Base-by-base conservation (phyloP, 2,329 filamentous ascomycete species). In the Pseudogymnoascus destructans region DNA sequence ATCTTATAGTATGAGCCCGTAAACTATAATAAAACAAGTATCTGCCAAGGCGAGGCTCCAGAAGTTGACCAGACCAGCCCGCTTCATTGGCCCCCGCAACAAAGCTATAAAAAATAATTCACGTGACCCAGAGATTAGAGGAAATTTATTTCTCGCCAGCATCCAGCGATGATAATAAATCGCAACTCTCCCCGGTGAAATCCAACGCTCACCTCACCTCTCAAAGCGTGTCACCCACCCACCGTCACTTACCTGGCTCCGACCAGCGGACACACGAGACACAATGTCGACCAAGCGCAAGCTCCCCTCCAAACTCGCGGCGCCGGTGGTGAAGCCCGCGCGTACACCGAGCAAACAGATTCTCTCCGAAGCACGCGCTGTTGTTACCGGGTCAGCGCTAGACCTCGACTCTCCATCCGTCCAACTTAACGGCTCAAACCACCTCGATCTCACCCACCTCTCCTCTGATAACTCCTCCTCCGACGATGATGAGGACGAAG, bases 321-420 rank as follows among this genome's bases (percentile, higher is more conserved):
- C 76, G 60, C 82, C 82, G 0, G 72, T 75, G 11, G 73, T 79
- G 61, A 79, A 76, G 7, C 69, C 72, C 75, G 58, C 76, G 73
- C 66, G 79, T 79, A 59, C 80, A 79, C 67, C 74, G 2, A 70
- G 73, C 52, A 80, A 76, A 66, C 70, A 73, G 40, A 75, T 72
- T 59, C 75, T 85, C 61, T 78, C 84, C 69, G 81, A 85, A 67
- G 75, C 76, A n/a, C 76, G 73, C 64, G 74, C 80, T 11, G 72
- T 78, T 27, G 78, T 85, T 23, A 74, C 77, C 4, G 63, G 61
- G 1, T 68, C 66, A 57, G 23, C 52, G 6, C 55, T 36, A 5
- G 32, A 36, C 35, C 35, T 36, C 30, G 55, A 57, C 23, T 17
- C 58, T 9, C 63, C 59, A n/a, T 49, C 57, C 13, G 66, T 65